Evolutionary conservation across 345 rosid species (phyloP).

Genomic region (rapeseed (Brassica napus)): DNA sequence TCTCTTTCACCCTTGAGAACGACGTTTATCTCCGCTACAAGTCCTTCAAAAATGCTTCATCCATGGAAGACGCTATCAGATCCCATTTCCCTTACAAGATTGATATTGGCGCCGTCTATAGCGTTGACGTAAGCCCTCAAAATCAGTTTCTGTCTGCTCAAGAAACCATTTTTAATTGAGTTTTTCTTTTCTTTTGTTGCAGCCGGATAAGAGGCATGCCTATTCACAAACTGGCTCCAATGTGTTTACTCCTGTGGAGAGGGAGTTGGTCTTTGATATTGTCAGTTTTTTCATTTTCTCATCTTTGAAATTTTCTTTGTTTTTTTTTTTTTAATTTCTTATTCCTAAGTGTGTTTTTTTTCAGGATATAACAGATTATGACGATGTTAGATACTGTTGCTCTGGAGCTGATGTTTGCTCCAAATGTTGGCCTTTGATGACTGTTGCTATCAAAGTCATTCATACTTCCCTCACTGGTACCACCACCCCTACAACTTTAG

Average conservation of each 20-base stretch:
- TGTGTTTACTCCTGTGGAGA: slow-evolving; percentile 85
- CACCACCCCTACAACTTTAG: no score
- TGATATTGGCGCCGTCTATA: slow-evolving; percentile 88
- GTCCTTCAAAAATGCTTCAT: slow-evolving; percentile 62
- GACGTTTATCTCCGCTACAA: slow-evolving; percentile 73
- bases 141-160: no score
- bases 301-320: background rate
- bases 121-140: slow-evolving; percentile 62
- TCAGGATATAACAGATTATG: slow-evolving; percentile 94
- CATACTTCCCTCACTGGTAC: slow-evolving; percentile 84
- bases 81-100: slow-evolving; percentile 77
- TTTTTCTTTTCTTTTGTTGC: slow-evolving; percentile 2
- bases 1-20: slow-evolving; percentile 80
- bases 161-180: no score
- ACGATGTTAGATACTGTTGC: slow-evolving; percentile 91
- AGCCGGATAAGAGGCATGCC: slow-evolving; percentile 87
- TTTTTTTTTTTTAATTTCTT: background rate
- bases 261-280: slow-evolving; percentile 89
- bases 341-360: background rate
- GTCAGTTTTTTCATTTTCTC: slow-evolving; percentile 47
- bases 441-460: slow-evolving; percentile 83
- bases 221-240: slow-evolving; percentile 71
- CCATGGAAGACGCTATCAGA: slow-evolving; percentile 66
- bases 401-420: slow-evolving; percentile 93
- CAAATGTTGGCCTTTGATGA: slow-evolving; percentile 97